Evolutionary conservation across 352 stramenopile species (phyloP).

Genomic region (Phytophthora parvispora): DNA sequence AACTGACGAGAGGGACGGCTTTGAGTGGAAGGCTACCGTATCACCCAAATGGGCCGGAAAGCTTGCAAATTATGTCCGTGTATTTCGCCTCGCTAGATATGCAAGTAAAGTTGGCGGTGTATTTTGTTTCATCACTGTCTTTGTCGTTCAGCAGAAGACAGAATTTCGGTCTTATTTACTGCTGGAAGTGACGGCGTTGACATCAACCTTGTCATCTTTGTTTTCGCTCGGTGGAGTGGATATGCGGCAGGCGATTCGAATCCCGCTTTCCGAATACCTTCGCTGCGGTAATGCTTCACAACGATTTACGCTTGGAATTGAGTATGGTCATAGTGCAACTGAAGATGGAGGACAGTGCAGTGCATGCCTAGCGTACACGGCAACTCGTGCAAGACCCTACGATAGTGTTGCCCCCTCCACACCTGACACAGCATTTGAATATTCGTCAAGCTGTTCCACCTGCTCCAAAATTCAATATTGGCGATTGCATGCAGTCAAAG

Average conservation of each 20-base stretch:
- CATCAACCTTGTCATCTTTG: neutral
- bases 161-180: conserved; percentile 65
- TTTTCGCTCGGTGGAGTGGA: neutral
- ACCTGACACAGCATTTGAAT: neutral
- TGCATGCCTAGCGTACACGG: conserved; percentile 8
- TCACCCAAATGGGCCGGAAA: conserved; percentile 45
- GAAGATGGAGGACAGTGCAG: conserved; percentile 4
- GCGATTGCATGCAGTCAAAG: conserved; percentile 20
- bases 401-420: neutral
- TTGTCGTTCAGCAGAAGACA: conserved; percentile 69
- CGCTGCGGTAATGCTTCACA: conserved; percentile 36
- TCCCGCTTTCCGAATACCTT: conserved; percentile 58
- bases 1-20: neutral
- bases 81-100: conserved; percentile 53
- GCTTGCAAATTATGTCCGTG: conserved; percentile 59
- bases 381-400: neutral
- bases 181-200: conserved; percentile 45
- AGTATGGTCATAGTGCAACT: neutral
- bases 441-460: conserved; percentile 7
- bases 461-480: conserved; percentile 17
- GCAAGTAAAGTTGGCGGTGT: conserved; percentile 43
- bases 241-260: conserved; percentile 46
- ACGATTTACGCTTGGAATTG: conserved; percentile 5
- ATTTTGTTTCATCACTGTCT: conserved; percentile 52
- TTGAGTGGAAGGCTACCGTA: conserved; percentile 28